Base-by-base conservation (phyloP, 805 yeast genomes). In the Kurtzmaniella cleridarum region DNA sequence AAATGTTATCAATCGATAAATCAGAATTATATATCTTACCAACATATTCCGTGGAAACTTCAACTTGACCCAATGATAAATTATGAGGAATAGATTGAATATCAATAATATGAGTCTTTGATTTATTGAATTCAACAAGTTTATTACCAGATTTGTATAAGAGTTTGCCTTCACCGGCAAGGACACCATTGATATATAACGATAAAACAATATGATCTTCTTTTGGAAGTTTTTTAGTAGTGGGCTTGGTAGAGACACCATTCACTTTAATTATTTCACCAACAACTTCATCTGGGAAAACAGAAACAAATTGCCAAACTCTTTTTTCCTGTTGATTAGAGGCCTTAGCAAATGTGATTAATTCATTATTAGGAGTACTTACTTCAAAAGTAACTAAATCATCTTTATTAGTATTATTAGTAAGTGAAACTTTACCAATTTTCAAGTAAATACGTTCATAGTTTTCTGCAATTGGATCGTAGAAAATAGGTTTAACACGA, bases 281-380 rank as follows among this genome's bases (percentile, higher is more conserved):
- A 41, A 87, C 66, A 11, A 69, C 66, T 60, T 88, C 96, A 30
- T 76, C 81, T 1, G 87, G 78, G 47, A 72, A 69, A 10, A 84
- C 86, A 2, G 91, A 79, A 8, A 84, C 73, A 50, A 88, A 84
- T 39, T 76, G 78, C 95, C 95, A 87, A 6, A 58, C 45, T 18
- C 65, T 55, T 30, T 62, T 57, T 8, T 69, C 71, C 12, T 58
- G 54, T 51, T 79, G 86, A 57, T 81, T 81, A 0, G 85, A 73
- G 10, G 84, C 87, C 52, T 79, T 79, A n/a, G 79, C 73, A 54
- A 86, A 83, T 4, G 66, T 59, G 27, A 81, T 63, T 32, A 60
- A 48, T 3, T 66, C 69, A 18, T 75, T 68, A 35, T 75, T 74
- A 3, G 78, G 75, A 9, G 82, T 60, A 26, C 71, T 66, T 33